A percentile compares a stretch with the other conserved stretches of the same genome.
These are phyloP conservation scores for Fusarium lateritium DNA, from an alignment of 2,329 filamentous ascomycete species.

Conservation along the genomic window DNA sequence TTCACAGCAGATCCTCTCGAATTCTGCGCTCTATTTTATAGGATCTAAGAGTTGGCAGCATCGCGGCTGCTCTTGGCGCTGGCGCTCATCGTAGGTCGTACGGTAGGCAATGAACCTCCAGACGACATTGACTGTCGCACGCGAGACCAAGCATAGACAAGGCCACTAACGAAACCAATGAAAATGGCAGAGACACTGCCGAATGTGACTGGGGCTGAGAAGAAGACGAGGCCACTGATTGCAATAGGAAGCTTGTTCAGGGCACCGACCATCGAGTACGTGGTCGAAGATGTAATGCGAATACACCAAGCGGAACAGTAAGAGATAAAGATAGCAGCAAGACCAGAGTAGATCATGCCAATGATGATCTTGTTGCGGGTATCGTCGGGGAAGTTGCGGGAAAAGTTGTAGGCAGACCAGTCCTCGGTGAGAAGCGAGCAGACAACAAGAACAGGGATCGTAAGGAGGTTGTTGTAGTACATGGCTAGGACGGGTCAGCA, in stretches of 20 bases:
- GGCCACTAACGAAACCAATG: constrained; percentile 90
- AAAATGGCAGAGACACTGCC: constrained; percentile 92
- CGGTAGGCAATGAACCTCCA: constrained; percentile 77
- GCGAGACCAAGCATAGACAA: constrained; percentile 80
- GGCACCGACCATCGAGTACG: constrained; percentile 98
- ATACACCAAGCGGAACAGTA: constrained; percentile 99
- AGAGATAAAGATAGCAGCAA: constrained; percentile 97
- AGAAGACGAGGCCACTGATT: constrained; percentile 92
- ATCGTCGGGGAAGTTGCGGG: constrained; percentile 88
- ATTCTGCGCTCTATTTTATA: neutral
- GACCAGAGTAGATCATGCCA: constrained; percentile 94
- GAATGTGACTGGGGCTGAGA: constrained; percentile 92
- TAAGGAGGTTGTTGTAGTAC: constrained; percentile 99
- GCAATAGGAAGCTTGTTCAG: constrained; percentile 98
- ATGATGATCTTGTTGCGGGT: constrained; percentile 83
- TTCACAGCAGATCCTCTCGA: neutral
- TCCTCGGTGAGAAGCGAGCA: constrained; percentile 89
- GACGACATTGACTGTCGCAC: constrained; percentile 80
- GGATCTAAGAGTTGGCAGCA: constrained; percentile 73
- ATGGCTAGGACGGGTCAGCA: constrained; percentile 77
- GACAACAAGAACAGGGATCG: constrained; percentile 89
- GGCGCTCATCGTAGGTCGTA: constrained; percentile 81
- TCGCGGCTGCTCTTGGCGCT: constrained; percentile 94
- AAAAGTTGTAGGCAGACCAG: constrained; percentile 89
- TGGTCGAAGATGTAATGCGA: constrained; percentile 95